phyloP scores from a whole-genome alignment of 1,284 basidiomycete genomes.

The Ceratobasidium sp. region DNA sequence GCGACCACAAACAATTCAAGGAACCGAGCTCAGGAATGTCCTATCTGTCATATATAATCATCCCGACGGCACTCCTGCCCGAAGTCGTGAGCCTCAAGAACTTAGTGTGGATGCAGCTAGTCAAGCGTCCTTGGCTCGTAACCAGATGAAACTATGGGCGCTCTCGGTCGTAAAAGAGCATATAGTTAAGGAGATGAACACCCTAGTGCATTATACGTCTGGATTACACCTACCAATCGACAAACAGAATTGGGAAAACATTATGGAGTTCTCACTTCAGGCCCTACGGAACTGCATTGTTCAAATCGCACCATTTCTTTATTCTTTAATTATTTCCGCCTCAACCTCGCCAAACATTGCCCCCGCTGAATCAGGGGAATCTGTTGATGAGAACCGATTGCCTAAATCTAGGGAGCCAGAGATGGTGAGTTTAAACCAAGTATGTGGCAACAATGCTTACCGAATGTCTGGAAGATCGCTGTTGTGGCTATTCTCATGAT shows the following conservation, averaged over 20 bases:
- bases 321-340: not conserved
- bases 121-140: not conserved
- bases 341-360: not conserved
- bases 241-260: not conserved
- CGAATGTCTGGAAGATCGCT: not conserved
- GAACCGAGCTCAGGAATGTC: not conserved
- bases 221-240: not conserved
- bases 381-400: not conserved
- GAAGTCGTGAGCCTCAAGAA: not conserved
- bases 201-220: not conserved
- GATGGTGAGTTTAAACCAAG: not conserved
- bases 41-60: not conserved
- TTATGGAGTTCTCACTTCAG: not conserved
- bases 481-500: conserved; percentile 12
- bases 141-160: not conserved
- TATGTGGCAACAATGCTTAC: not conserved
- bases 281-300: not conserved
- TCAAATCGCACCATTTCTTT: not conserved
- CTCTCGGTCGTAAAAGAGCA: not conserved
- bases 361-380: not conserved
- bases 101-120: not conserved
- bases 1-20: not conserved
- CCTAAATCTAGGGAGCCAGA: not conserved
- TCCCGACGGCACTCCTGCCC: not conserved
- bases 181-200: not conserved